Base-by-base conservation (phyloP, 2,329 filamentous ascomycete species). In the Hypoxylon rubiginosum region DNA sequence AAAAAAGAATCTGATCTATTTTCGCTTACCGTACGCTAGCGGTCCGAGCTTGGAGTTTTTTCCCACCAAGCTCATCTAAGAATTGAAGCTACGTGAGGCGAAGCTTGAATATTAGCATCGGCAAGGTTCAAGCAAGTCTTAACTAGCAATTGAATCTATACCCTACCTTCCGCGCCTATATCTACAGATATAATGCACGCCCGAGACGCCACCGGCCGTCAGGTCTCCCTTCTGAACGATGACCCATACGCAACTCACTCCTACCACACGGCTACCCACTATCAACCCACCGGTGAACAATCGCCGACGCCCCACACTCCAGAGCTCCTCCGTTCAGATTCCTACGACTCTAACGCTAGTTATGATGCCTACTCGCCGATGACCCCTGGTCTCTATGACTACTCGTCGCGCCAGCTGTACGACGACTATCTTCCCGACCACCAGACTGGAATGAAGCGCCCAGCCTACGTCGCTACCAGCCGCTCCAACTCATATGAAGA, bases 141-240 rank as follows among this genome's bases (percentile, higher is more conserved):
- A n/a, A 63, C 41, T 64, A 55, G 51, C 57, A 59, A 61, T 66
- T 63, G 36, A 63, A 60, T 48, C 41, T 21, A 50, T 52, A 68
- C 59, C 26, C 53, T 51, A 53, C 30, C 46, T 46, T 52, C 50
- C 50, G 36, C 62, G 41, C 51, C 53, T 49, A 49, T 32, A 56
- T 28, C n/a, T 64, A 76, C 66, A 69, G 69, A 72, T 62, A 79
- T 64, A 69, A 88, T 89, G 85, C 82, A 87, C 66, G 84, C 82
- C 56, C 80, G 83, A 72, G 84, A 89, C 76, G 85, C 86, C 46
- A 80, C 83, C 45, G 87, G 87, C 71, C 85, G 85, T 70, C 80
- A 83, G 76, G 84, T 90, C 74, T 89, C 87, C 55, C 80, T 90
- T 9, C 80, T 90, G 41, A 89, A 89, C 75, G 86, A 89, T 68